These are phyloP conservation scores for Chaetomium sp. DNA, from an alignment of 2,329 filamentous ascomycete genomes.

Conservation along the genomic window DNA sequence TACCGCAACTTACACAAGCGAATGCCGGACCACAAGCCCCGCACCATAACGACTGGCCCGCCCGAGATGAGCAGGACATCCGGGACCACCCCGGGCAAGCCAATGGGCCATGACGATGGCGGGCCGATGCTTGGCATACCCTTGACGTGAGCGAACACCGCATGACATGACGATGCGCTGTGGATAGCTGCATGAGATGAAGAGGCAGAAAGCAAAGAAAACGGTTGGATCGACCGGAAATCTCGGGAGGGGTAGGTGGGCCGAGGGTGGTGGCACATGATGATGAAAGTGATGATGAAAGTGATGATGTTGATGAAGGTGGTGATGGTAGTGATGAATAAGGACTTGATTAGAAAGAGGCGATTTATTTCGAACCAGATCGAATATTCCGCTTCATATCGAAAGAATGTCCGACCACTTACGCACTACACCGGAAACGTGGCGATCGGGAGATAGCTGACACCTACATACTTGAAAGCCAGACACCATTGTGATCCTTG, in stretches of 20 bases:
- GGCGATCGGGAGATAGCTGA: not conserved
- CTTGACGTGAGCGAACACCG: not conserved
- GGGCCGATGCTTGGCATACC: conserved; percentile 21
- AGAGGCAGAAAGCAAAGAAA: not conserved
- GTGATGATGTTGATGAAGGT: not conserved
- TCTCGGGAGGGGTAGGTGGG: conserved; percentile 5
- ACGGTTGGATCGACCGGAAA: conserved; percentile 12
- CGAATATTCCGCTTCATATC: conserved; percentile 1
- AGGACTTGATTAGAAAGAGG: not conserved
- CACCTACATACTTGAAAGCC: too few species aligned
- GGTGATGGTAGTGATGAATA: not conserved
- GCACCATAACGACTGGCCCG: not conserved
- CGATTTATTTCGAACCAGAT: not conserved
- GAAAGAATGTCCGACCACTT: not conserved
- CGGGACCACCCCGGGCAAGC: not conserved
- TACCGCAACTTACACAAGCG: not conserved
- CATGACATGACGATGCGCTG: conserved; percentile 15
- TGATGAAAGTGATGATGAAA: not conserved
- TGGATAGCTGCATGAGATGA: conserved; percentile 1
- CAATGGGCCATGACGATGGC: conserved; percentile 13
- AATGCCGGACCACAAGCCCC: not conserved
- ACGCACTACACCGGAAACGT: conserved; percentile 2
- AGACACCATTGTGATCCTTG: not conserved
- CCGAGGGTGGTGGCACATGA: not conserved
- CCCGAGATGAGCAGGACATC: not conserved